Percentiles rank a stretch among this genome's conserved stretches.
phyloP scores from a whole-genome alignment of 2,329 filamentous ascomycete genomes.

The Fusarium nisikadoi region DNA sequence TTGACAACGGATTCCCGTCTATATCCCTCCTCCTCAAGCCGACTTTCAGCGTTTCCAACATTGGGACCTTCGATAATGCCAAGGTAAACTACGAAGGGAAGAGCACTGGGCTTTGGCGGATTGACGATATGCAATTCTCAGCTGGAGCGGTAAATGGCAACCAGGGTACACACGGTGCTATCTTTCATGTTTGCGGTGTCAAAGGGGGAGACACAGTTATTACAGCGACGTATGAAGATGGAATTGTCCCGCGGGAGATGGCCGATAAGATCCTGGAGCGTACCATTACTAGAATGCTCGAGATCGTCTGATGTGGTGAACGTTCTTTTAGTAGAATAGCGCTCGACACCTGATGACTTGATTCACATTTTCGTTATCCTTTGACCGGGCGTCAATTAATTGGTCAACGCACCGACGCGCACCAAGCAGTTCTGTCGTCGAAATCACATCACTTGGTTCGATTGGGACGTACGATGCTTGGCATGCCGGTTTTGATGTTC shows the following conservation, averaged over 20 bases:
- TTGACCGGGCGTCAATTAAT: too few relatives aligned
- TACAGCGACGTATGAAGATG: constrained; percentile 24
- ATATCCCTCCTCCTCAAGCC: constrained; percentile 23
- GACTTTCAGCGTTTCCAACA: constrained; percentile 17
- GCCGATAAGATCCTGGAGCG: background rate
- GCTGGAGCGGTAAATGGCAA: constrained; percentile 18
- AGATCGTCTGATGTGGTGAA: background rate
- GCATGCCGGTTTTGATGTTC: too few relatives aligned
- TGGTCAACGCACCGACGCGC: too few relatives aligned
- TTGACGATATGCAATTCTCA: constrained; percentile 32
- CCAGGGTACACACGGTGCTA: constrained; percentile 1
- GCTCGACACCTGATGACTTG: background rate
- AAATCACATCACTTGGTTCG: too few relatives aligned
- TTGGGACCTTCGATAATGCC: background rate
- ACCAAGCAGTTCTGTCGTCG: too few relatives aligned
- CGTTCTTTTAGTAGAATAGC: rapidly evolving
- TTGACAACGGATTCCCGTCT: constrained; percentile 8
- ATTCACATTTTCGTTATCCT: background rate
- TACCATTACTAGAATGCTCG: background rate
- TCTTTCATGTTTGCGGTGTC: constrained; percentile 11
- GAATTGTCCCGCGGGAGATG: background rate
- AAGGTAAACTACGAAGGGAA: background rate
- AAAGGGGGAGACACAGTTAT: constrained; percentile 25
- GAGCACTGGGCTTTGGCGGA: constrained; percentile 3
- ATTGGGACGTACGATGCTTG: too few relatives aligned